Evolutionary conservation across 768 basidiomycete genomes (phyloP), one percentile per base, ranked within the genome.

Genomic region (Mycena polygramma): DNA sequence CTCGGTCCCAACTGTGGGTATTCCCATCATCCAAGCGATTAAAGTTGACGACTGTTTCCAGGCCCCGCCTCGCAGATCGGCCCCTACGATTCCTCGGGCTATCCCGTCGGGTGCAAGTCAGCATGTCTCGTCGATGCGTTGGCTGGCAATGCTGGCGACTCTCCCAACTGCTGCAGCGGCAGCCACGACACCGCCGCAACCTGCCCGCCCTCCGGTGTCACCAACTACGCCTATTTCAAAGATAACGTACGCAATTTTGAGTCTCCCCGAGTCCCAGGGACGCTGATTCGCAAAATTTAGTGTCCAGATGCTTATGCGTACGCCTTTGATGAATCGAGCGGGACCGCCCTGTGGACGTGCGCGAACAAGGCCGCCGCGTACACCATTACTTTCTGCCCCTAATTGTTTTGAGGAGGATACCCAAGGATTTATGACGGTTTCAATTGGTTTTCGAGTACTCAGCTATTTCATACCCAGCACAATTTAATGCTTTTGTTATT

Each of bases 201-300:
- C 0, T 89, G 88, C 74, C 87, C 86, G 15, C 65, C 83, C 3
- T 83, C 84, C 1, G 86, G 86, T 26, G 86, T 89, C 9, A 67
- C 64, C 22, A 83, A 81, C 74, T 89, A 88, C 77, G 76, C 70
- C 63, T 88, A 85, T 78, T 88, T 87, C 79, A 88, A 86, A 85
- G 52, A 57, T 81, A 77, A 10, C 48, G 30, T 30, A 30, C 30
- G 30, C 30, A 30, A 3, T 30, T 30, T 30, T 30, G 30, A 30
- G 3, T 30, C 30, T 30, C 30, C 30, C 30, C 6, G 3, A 6
- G 3, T 6, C 6, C 30, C 30, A 30, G 3, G 30, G 30, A 30
- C 30, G 30, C 30, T 30, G 30, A 30, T 30, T 6, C 6, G 30
- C 30, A 30, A 30, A 30, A 78, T n/a, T n/a, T n/a, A 70, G 60